Evolutionary conservation across 2,329 filamentous ascomycete species (phyloP), one percentile per base, ranked within the genome.

Genomic region (Pseudonectria buxi): DNA sequence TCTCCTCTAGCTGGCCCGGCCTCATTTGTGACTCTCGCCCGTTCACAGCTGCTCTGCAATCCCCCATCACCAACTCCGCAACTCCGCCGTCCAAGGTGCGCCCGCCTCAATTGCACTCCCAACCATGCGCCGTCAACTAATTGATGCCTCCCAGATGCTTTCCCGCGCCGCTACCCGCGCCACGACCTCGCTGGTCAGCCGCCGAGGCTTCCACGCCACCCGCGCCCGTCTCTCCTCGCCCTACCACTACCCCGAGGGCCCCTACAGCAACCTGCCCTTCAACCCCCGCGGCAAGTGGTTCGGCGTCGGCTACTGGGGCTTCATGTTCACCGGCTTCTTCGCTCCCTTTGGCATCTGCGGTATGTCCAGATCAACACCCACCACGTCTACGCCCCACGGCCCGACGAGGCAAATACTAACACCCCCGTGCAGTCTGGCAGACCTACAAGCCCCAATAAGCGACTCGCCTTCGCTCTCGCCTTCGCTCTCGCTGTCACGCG

Each of bases 211-310:
- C 83, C 83, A 88, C 67, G 80, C 86, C 59, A 94, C 90, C 63
- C 86, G 86, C 59, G 69, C 83, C 62, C 87, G 86, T 65, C 71
- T 94, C 63, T 78, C 74, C 56, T 94, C 86, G 63, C 89, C 89
- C 47, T 95, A 94, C 82, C 92, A 98, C 76, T 98, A 98, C 74
- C 83, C 90, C 55, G 90, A 96, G 74, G 92, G 90, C 49, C 86
- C 90, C 59, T 84, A 87, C 68, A 82, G 76, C 74, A 96, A 95
- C 78, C 69, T 98, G 50, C 92, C 92, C 51, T 98, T 98, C 81
- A 94, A 98, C 76, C 85, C 92, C 51, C 75, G 86, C 71, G 90
- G 81, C 62, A 86, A 81, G 69, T 84, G 75, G 70, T 98, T 98
- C 64, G 77, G 71, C 50, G 45, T 86, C 53, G 76, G 82, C 68